These are phyloP conservation scores for Penicillium antarcticum DNA, from an alignment of 495 filamentous ascomycete species.

Conservation along the genomic window DNA sequence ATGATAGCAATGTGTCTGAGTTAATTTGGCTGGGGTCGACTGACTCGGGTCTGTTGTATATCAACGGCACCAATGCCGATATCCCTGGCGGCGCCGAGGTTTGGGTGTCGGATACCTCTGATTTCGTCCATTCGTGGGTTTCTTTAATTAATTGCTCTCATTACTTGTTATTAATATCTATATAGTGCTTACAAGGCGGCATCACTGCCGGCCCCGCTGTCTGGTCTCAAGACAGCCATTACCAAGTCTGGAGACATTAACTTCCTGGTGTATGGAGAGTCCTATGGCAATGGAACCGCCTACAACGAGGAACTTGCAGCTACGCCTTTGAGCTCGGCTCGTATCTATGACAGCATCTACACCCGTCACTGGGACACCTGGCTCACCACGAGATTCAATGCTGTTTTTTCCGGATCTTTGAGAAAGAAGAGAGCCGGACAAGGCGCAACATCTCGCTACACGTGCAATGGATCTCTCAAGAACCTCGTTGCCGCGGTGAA, in stretches of 20 bases:
- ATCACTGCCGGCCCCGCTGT: constrained; percentile 57
- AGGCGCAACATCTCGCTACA: constrained; percentile 14
- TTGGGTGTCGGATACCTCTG: constrained; percentile 33
- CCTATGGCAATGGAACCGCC: constrained; percentile 58
- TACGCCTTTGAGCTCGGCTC: constrained; percentile 55
- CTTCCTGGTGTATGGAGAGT: constrained; percentile 57
- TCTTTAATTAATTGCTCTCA: background rate
- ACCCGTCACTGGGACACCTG: constrained; percentile 77
- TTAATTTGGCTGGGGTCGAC: constrained; percentile 40
- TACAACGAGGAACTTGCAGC: constrained; percentile 57
- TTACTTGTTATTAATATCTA: background rate
- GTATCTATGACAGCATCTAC: constrained; percentile 67
- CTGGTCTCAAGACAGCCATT: constrained; percentile 60
- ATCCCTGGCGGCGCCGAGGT: constrained; percentile 41
- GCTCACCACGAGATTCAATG: constrained; percentile 47
- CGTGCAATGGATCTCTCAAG: constrained; percentile 20
- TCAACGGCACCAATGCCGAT: constrained; percentile 44
- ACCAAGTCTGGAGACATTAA: constrained; percentile 54
- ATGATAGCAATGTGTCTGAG: constrained; percentile 44
- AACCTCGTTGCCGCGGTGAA: constrained; percentile 43
- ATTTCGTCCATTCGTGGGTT: constrained; percentile 27
- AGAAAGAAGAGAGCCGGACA: constrained; percentile 13
- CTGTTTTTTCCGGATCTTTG: constrained; percentile 44
- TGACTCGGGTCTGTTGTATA: constrained; percentile 42
- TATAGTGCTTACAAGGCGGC: constrained; percentile 50